These are phyloP conservation scores for Sarocladiaceae sp. DNA, from an alignment of 2,329 filamentous ascomycete genomes.

Conservation along the genomic window DNA sequence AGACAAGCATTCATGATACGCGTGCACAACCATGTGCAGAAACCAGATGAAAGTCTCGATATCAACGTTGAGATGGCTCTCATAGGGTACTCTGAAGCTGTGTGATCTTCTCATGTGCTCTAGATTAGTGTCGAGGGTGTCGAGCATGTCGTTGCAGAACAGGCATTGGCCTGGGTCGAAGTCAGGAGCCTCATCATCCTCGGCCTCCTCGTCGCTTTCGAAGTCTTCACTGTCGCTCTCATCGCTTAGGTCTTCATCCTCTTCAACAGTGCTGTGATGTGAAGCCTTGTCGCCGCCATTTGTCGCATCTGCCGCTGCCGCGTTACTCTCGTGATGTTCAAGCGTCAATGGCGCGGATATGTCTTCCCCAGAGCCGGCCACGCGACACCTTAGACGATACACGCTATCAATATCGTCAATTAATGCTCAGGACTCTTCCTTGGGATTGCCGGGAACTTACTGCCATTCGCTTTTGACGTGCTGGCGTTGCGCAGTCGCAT, in stretches of 20 bases:
- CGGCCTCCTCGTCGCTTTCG: neutral
- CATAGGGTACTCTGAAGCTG: slow-evolving; percentile 38
- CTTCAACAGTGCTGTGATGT: neutral
- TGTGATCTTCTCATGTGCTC: slow-evolving; percentile 47
- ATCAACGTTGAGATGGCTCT: slow-evolving; percentile 37
- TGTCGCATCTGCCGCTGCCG: neutral
- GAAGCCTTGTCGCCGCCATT: neutral
- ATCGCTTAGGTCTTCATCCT: neutral
- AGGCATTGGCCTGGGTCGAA: slow-evolving; percentile 32
- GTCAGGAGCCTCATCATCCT: neutral
- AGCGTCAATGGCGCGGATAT: neutral
- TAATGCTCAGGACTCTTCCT: neutral
- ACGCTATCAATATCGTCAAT: neutral
- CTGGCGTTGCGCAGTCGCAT: neutral
- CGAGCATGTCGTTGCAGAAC: slow-evolving; percentile 33
- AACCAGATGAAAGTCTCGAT: slow-evolving; percentile 42
- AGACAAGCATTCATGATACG: slow-evolving; percentile 46
- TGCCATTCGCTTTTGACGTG: neutral
- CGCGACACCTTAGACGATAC: neutral
- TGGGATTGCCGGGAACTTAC: neutral
- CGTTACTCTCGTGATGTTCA: neutral
- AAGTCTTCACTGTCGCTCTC: neutral
- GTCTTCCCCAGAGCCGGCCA: neutral
- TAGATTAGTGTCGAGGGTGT: slow-evolving; percentile 31
- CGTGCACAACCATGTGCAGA: slow-evolving; percentile 42